Evolutionary conservation across 495 filamentous ascomycete species (phyloP).

Genomic region (Cladorrhinum samala): DNA sequence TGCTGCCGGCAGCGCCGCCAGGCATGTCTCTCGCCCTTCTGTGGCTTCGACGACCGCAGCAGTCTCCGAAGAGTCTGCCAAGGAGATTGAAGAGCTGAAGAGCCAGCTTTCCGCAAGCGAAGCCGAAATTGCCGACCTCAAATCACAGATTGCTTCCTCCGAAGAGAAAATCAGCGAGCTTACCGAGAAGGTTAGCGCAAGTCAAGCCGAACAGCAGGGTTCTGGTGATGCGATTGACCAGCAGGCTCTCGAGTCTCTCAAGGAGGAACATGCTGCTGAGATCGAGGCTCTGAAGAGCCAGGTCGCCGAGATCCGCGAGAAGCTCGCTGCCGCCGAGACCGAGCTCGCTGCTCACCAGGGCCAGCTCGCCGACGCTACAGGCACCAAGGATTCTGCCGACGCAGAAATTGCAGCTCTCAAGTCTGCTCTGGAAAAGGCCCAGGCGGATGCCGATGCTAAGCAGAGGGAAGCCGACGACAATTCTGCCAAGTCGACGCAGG

Average conservation of each 20-base stretch:
- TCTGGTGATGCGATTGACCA: slow-evolving; percentile 22
- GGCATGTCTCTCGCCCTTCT: slow-evolving; percentile 37
- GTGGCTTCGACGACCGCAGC: slow-evolving; percentile 22
- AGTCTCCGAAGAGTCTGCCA: slow-evolving; percentile 34
- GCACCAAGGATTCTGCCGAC: slow-evolving; percentile 33
- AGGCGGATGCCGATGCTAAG: slow-evolving; percentile 33
- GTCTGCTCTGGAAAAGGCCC: slow-evolving; percentile 34
- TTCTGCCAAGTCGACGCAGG: slow-evolving; percentile 29
- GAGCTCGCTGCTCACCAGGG: slow-evolving; percentile 32
- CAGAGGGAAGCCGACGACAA: slow-evolving; percentile 28
- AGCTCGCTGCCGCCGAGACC: slow-evolving; percentile 36
- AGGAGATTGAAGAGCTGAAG: slow-evolving; percentile 48
- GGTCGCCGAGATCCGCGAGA: slow-evolving; percentile 36
- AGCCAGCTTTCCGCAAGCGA: slow-evolving; percentile 40
- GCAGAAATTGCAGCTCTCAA: slow-evolving; percentile 37
- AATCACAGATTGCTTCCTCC: slow-evolving; percentile 41
- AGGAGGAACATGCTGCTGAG: slow-evolving; percentile 41
- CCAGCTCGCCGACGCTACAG: slow-evolving; percentile 30
- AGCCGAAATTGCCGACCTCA: slow-evolving; percentile 44
- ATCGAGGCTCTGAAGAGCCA: slow-evolving; percentile 37
- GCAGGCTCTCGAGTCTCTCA: slow-evolving; percentile 39
- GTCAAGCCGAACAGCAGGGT: slow-evolving; percentile 15
- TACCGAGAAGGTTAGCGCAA: slow-evolving; percentile 28
- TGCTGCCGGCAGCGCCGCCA: slow-evolving; percentile 10
- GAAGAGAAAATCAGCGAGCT: slow-evolving; percentile 39